Evolutionary conservation across 768 basidiomycete species (phyloP).

Genomic region (Hericium erinaceus): DNA sequence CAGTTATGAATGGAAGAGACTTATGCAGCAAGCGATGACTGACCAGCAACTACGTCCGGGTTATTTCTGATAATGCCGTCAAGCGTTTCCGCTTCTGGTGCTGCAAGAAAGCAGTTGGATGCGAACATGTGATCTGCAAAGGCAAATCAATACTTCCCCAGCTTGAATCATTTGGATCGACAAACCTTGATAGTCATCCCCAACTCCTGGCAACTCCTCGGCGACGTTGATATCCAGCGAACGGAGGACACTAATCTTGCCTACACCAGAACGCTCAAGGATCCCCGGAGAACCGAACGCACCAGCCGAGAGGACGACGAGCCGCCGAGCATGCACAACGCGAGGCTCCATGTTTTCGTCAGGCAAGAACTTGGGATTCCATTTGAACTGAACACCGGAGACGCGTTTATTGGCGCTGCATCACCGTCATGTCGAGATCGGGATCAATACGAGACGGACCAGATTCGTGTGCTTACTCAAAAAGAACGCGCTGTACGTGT

Average conservation of each 20-base stretch:
- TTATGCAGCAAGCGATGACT: not conserved
- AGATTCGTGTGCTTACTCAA: slow-evolving; percentile 22
- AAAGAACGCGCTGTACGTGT: slow-evolving; percentile 25
- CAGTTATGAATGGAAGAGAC: not conserved
- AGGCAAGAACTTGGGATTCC: slow-evolving; percentile 19
- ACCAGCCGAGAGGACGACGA: slow-evolving; percentile 32
- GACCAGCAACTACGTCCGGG: slow-evolving; percentile 13
- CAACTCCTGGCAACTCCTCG: slow-evolving; percentile 33
- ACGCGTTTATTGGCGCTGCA: slow-evolving; percentile 25
- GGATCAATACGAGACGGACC: not conserved
- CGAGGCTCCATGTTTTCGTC: slow-evolving; percentile 2
- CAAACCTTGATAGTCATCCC: slow-evolving; percentile 32
- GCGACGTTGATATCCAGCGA: slow-evolving; percentile 20
- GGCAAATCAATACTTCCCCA: not conserved
- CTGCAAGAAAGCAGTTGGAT: slow-evolving; percentile 15
- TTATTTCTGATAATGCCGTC: slow-evolving; percentile 13
- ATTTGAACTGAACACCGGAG: slow-evolving; percentile 27
- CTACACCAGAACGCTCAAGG: slow-evolving; percentile 45
- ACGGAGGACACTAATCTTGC: slow-evolving; percentile 22
- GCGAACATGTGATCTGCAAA: slow-evolving; percentile 12
- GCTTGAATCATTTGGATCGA: not conserved
- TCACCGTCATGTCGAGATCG: not conserved
- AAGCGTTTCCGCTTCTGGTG: slow-evolving; percentile 14
- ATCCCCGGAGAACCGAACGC: slow-evolving; percentile 38
- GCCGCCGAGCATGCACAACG: slow-evolving; percentile 21